These are phyloP conservation scores for Pulveroboletus sp. DNA, from an alignment of 768 basidiomycete genomes.

Conservation along the genomic window DNA sequence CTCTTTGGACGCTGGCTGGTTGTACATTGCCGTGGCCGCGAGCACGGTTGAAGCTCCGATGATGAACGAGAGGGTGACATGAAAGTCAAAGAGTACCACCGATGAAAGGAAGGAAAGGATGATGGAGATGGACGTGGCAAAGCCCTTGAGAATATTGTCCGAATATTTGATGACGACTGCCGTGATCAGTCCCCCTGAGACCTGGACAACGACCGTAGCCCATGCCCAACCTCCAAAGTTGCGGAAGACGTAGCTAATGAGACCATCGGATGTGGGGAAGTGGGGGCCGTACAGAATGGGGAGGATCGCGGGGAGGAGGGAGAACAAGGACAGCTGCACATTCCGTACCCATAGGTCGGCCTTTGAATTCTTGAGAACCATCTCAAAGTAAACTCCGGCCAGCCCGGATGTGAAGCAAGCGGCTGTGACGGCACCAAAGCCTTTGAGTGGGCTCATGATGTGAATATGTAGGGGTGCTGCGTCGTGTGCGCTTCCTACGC, in stretches of 20 bases:
- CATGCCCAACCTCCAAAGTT: conserved; percentile 95
- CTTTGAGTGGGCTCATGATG: conserved; percentile 77
- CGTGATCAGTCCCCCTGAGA: conserved; percentile 89
- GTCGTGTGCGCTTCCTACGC: conserved; percentile 68
- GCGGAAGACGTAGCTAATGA: conserved; percentile 62
- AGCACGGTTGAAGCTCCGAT: conserved; percentile 85
- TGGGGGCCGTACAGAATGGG: conserved; percentile 63
- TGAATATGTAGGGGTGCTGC: conserved; percentile 56
- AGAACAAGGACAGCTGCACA: conserved; percentile 84
- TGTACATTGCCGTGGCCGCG: conserved; percentile 92
- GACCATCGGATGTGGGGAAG: conserved; percentile 41
- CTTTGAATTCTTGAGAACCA: conserved; percentile 81
- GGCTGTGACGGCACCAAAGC: conserved; percentile 76
- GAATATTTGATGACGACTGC: conserved; percentile 97
- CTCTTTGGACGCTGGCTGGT: conserved; percentile 55
- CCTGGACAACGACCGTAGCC: conserved; percentile 87
- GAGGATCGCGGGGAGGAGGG: conserved; percentile 81
- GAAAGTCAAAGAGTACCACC: conserved; percentile 86
- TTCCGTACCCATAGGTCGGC: conserved; percentile 90
- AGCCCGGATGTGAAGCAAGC: conserved; percentile 90
- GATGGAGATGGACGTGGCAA: conserved; percentile 92
- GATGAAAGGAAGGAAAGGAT: conserved; percentile 93
- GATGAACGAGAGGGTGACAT: conserved; percentile 82
- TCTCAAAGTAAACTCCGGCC: conserved; percentile 92
- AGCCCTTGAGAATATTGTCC: conserved; percentile 95